Conservation (phyloP, 2,329 filamentous ascomycete genomes). For the Seiridium cupressi region DNA sequence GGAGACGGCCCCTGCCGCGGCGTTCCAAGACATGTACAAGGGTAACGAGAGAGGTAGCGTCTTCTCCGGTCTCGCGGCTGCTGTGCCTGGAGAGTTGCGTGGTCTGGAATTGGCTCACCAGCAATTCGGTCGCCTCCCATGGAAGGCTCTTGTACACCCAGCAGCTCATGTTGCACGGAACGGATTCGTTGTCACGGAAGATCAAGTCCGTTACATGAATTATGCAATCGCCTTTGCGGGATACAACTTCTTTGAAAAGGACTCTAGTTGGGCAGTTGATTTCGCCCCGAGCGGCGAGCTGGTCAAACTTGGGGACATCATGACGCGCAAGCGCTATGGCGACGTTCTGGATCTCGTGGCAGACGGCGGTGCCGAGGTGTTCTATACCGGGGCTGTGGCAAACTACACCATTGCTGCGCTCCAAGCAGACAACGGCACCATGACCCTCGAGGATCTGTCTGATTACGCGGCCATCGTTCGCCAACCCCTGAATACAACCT, state of each 20-base stretch:
- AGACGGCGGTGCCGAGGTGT: constrained; percentile 66
- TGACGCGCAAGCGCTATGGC: constrained; percentile 80
- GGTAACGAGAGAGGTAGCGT: constrained; percentile 67
- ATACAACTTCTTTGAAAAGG: constrained; percentile 66
- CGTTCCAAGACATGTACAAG: constrained; percentile 81
- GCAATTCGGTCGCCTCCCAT: constrained; percentile 67
- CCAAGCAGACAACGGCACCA: constrained; percentile 71
- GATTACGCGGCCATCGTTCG: constrained; percentile 70
- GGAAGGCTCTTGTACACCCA: constrained; percentile 70
- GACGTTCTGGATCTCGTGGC: constrained; percentile 75
- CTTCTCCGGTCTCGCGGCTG: constrained; percentile 69
- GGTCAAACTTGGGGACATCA: constrained; percentile 69
- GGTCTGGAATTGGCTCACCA: constrained; percentile 78
- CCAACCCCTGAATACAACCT: constrained; percentile 59
- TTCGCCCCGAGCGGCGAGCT: constrained; percentile 82
- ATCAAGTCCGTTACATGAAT: constrained; percentile 73
- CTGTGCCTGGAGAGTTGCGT: constrained; percentile 71
- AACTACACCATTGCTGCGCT: constrained; percentile 70
- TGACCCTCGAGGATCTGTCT: constrained; percentile 42
- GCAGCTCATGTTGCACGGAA: constrained; percentile 71
- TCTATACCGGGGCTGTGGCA: constrained; percentile 73
- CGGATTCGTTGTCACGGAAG: constrained; percentile 72
- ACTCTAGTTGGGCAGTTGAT: constrained; percentile 80
- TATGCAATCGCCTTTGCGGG: constrained; percentile 33
- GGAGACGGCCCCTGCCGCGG: constrained; percentile 81